Base-by-base conservation (phyloP, 2,329 filamentous ascomycete genomes). In the Pseudopyrenochaeta lycopersici region DNA sequence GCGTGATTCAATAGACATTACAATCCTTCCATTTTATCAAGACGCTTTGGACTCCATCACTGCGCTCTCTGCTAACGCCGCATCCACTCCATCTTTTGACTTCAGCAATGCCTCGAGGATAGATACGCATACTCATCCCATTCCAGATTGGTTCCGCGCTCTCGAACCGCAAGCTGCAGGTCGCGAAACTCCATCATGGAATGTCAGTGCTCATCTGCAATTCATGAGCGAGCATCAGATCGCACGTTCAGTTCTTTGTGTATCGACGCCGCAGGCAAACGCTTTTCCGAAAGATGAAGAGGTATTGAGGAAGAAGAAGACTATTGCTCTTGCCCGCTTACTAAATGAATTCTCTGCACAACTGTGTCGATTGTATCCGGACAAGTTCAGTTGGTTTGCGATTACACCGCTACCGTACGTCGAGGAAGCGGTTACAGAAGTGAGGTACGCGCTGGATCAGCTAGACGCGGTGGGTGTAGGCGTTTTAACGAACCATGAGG, bases 111-210 rank as follows among this genome's bases (percentile, higher is more conserved):
- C 68, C 15, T 63, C 56, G 7, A 61, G 66, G 12, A 67, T 76
- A 44, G 74, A 77, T 52, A 71, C 72, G 1, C 74, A 77, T 52
- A 71, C 67, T 9, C 74, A 77, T 46, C 68, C 72, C 21, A 69
- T 76, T 4, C 72, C 74, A 2, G 45, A 60, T 3, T 75, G 70
- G 66, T 76, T 75, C 53, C 67, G 68, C 7, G 54, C 52, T 31
- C 65, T 76, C 17, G 66, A 74, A 31, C 66, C 68, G 3, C 56
- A 62, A 3, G 68, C 72, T n/a, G 74, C 70, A 31, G 74, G 67
- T 21, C 71, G 68, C 35, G 62, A 54, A 47, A 75, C 72, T 11
- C 74, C 74, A 0, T 52, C 58, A 0, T 77, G 74, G 74, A 61
- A 60, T 15, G 41, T 66, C 0, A 17, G 54, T 3, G 56, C 60